Percentiles rank a stretch among this genome's conserved stretches.
Conservation (phyloP, 2,329 filamentous ascomycete species). For the Fusarium agapanthi region DNA sequence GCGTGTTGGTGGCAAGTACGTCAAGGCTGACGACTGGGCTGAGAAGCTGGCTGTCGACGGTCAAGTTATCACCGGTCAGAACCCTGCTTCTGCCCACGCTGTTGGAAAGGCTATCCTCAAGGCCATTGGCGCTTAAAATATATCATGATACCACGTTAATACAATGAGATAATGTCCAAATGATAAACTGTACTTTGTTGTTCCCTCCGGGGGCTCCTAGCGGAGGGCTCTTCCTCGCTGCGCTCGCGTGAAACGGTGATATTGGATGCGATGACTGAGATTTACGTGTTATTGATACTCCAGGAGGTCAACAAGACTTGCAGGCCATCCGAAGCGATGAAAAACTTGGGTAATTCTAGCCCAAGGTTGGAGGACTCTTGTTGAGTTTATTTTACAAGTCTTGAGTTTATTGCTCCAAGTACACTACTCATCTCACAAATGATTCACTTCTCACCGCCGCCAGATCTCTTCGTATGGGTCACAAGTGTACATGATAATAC, state of each 20-base stretch:
- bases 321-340: background rate
- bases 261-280: rapidly evolving
- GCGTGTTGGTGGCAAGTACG: constrained; percentile 62
- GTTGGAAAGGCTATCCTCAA: constrained; percentile 62
- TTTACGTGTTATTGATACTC: rapidly evolving
- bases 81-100: constrained; percentile 60
- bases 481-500: rapidly evolving
- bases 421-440: too few species aligned
- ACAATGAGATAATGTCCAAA: background rate
- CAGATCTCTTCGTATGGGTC: rapidly evolving
- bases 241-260: background rate
- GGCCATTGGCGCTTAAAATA: constrained; percentile 48
- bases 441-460: rapidly evolving
- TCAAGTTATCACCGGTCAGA: constrained; percentile 66
- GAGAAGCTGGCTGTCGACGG: constrained; percentile 61
- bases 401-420: rapidly evolving
- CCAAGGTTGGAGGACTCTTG: background rate
- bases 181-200: rapidly evolving
- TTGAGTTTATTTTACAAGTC: background rate
- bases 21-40: constrained; percentile 63
- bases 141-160: background rate
- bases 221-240: background rate
- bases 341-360: rapidly evolving
- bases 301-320: rapidly evolving
- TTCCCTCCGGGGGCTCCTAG: background rate